Evolutionary conservation across 305 asterid species (phyloP), one percentile per base, ranked within the genome.

Genomic region (Fraxinus sp.): DNA sequence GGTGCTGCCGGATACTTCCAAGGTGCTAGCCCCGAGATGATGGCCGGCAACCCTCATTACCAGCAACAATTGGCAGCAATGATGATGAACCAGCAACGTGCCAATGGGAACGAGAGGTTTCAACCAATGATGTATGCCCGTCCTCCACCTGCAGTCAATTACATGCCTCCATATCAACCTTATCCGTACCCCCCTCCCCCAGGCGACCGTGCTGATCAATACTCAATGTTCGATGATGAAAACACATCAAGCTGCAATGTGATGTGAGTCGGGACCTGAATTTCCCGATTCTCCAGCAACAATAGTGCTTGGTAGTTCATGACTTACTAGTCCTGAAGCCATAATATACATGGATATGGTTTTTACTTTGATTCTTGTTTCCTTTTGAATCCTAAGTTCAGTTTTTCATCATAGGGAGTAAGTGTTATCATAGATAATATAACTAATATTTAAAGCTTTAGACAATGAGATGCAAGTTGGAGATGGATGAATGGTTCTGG

Each of bases 61-160:
- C 95, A 91, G 79, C 95, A 89, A 10, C 94, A 92, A 59, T 73
- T 86, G 84, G 91, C 92, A 0, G 92, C 93, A 1, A 89, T 89
- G 94, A 92, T 92, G 96, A 92, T 91, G 96, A 91, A 92, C 82
- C 93, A 88, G 80, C 96, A 90, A 26, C 87, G 90, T 7, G 91
- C 87, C 0, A 84, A 87, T 2, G 95, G 94, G 66, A 88, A 90
- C 71, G 95, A 91, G 86, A 80, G 95, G 88, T 92, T 92, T 78
- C 96, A 92, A 83, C 96, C 93, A 5, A 92, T 91, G 96, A 91
- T 92, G 91, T 92, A 92, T 24, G 94, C 93, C 0, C 86, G 96
- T 13, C 92, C 96, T 0, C 92, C 94, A 0, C 91, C 96, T 0
- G 92, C 91, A 0, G 92, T 92, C 20, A 92, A 88, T 71, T 92